phyloP scores from a whole-genome alignment of 441 rosid species.

The Erodium texanum region DNA sequence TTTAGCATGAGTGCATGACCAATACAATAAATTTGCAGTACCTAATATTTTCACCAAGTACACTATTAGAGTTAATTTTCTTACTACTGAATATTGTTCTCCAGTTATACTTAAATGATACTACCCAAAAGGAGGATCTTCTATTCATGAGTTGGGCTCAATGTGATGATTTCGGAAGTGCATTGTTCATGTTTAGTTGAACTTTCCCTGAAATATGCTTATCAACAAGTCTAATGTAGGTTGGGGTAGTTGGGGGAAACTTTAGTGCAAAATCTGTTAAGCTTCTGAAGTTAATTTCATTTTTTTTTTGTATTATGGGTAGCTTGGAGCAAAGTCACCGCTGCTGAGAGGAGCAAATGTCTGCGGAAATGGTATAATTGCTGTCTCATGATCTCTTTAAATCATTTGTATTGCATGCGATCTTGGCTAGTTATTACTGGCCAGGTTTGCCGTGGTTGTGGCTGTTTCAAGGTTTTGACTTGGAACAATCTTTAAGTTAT shows the following conservation, averaged over 20 bases:
- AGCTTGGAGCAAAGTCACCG: slow-evolving; percentile 93
- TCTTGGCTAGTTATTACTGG: background rate
- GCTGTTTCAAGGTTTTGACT: background rate
- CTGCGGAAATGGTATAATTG: slow-evolving; percentile 63
- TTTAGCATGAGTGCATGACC: background rate
- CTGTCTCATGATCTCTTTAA: background rate
- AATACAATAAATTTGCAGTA: background rate
- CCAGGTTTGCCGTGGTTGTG: background rate
- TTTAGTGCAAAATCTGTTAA: slow-evolving; percentile 7
- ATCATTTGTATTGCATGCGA: background rate
- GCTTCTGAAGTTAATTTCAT: slow-evolving; percentile 2
- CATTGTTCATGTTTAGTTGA: slow-evolving; percentile 3
- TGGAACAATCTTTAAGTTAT: background rate
- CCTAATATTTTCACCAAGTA: background rate
- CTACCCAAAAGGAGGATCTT: background rate
- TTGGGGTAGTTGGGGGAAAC: slow-evolving; percentile 13
- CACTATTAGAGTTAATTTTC: background rate
- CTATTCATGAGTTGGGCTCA: background rate
- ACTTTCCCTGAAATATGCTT: background rate
- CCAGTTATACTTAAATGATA: background rate
- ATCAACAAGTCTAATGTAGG: background rate
- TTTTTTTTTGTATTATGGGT: slow-evolving; percentile 8
- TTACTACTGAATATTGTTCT: background rate
- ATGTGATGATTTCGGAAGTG: background rate
- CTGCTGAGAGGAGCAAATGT: slow-evolving; percentile 70